A percentile compares a stretch with the other conserved stretches of the same genome.
phyloP scores from a whole-genome alignment of 495 filamentous ascomycete species.

The Trichoderma reesei region DNA sequence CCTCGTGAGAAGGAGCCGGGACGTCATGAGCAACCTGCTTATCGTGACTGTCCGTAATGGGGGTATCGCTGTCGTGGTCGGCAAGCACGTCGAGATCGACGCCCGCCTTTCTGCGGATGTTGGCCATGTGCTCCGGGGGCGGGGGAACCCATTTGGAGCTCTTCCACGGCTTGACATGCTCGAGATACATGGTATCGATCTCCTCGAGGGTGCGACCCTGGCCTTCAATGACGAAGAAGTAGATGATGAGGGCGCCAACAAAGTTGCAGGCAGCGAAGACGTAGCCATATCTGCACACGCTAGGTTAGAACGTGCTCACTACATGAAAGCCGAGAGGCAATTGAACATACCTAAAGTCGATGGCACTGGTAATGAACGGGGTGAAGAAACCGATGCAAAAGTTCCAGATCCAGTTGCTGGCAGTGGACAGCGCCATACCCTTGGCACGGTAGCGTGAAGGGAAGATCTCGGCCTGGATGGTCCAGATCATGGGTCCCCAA shows the following conservation, averaged over 20 bases:
- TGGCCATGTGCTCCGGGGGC: conserved; percentile 1
- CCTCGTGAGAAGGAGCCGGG: too few relatives aligned
- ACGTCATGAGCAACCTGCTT: background rate
- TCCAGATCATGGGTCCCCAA: conserved; percentile 72
- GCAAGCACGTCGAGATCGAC: background rate
- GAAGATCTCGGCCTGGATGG: conserved; percentile 72
- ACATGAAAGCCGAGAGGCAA: too few relatives aligned
- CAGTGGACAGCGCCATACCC: conserved; percentile 55
- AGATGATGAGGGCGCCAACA: conserved; percentile 58
- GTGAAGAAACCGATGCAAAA: conserved; percentile 55
- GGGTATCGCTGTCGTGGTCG: background rate
- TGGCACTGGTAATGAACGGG: conserved; percentile 45
- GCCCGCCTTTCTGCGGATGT: background rate
- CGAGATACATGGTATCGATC: conserved; percentile 43
- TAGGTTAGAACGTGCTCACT: background rate
- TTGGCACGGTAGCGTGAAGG: conserved; percentile 62
- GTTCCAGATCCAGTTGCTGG: conserved; percentile 66
- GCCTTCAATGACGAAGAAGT: conserved; percentile 65
- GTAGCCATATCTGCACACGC: conserved; percentile 39
- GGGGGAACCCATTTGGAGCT: conserved; percentile 9
- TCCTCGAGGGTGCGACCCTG: conserved; percentile 71
- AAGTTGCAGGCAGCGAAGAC: conserved; percentile 65
- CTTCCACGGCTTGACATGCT: conserved; percentile 9
- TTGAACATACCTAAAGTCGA: conserved; percentile 40
- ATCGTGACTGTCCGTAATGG: background rate